These are phyloP conservation scores for Rhizopus delemar DNA, from an alignment of 371 early-diverging fungal species.

Conservation along the genomic window DNA sequence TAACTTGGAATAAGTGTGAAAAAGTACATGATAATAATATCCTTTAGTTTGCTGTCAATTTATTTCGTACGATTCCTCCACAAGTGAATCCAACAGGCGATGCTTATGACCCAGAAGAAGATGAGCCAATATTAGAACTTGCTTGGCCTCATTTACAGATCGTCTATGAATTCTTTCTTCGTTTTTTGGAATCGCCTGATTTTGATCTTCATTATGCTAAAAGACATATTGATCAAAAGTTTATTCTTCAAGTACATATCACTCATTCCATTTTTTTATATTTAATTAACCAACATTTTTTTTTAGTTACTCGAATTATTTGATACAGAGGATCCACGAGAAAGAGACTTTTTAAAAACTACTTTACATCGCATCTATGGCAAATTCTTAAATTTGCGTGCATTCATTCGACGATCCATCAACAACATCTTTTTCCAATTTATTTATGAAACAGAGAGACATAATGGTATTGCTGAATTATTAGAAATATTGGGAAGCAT, in stretches of 20 bases:
- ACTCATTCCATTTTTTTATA: not conserved
- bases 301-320: conserved; percentile 90
- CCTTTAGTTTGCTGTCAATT: conserved; percentile 82
- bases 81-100: conserved; percentile 94
- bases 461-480: conserved; percentile 96
- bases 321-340: conserved; percentile 96
- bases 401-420: conserved; percentile 95
- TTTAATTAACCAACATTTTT: not conserved
- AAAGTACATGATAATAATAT: not conserved
- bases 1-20: conserved; percentile 34
- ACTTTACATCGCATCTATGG: conserved; percentile 97
- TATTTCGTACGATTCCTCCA: conserved; percentile 95
- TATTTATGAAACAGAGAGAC: conserved; percentile 93
- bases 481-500: conserved; percentile 96
- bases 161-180: conserved; percentile 94
- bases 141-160: conserved; percentile 97
- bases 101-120: conserved; percentile 97
- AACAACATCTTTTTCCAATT: conserved; percentile 97
- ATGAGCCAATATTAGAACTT: conserved; percentile 92
- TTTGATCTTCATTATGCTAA: conserved; percentile 95
- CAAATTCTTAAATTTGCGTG: conserved; percentile 93
- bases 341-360: conserved; percentile 96
- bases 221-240: conserved; percentile 92
- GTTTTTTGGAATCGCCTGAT: conserved; percentile 94
- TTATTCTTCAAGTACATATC: conserved; percentile 76